Evolutionary conservation across 352 stramenopile species (phyloP).

Genomic region (Pythium coloratum): DNA sequence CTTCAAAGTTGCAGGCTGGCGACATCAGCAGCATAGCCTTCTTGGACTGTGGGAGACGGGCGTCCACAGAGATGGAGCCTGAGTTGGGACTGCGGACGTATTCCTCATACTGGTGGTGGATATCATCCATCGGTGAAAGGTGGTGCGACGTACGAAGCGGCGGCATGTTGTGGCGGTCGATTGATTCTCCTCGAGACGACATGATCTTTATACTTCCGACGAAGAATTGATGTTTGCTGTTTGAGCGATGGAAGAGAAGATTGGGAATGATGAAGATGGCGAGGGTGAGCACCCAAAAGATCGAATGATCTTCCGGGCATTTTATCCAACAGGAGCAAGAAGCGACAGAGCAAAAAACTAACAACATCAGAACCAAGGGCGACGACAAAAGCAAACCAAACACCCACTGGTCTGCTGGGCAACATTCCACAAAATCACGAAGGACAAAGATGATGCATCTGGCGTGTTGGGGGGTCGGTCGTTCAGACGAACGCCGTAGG

Average conservation of each 20-base stretch:
- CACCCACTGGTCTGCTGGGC: background rate
- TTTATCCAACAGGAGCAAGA: background rate
- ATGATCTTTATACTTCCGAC: background rate
- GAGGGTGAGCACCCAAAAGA: conserved; percentile 31
- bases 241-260: conserved; percentile 6
- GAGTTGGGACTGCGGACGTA: conserved; percentile 37
- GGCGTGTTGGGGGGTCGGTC: background rate
- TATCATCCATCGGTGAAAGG: conserved; percentile 5
- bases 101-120: conserved; percentile 24
- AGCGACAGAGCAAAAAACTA: background rate
- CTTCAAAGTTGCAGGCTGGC: conserved; percentile 52
- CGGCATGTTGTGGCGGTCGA: conserved; percentile 15
- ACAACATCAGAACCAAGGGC: background rate
- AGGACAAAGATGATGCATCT: conserved; percentile 12
- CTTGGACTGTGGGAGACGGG: conserved; percentile 31
- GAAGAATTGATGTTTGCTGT: background rate
- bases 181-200: background rate
- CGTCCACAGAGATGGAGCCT: conserved; percentile 24
- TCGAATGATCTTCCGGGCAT: conserved; percentile 24
- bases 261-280: conserved; percentile 1
- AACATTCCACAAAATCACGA: conserved; percentile 22
- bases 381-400: background rate
- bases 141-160: conserved; percentile 16
- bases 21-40: conserved; percentile 57
- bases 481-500: background rate